phyloP scores from a whole-genome alignment of 352 stramenopile species.

The Phytophthora aleatoria region DNA sequence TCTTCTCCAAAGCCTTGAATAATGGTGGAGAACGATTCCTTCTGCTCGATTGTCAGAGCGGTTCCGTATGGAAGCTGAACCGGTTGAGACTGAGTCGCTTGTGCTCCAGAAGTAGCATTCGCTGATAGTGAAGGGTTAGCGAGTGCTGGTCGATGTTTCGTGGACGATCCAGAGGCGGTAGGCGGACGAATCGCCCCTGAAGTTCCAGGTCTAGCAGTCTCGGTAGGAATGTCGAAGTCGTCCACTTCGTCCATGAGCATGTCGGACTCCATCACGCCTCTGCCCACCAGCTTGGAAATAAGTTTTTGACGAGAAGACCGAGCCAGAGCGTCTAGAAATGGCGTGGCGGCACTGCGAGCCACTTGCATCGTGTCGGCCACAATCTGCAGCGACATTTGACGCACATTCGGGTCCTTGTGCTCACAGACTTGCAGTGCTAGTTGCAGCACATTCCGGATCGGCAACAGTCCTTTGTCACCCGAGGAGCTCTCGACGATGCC shows the following conservation, averaged over 20 bases:
- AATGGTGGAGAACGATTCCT: constrained; percentile 48
- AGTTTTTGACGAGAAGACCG: constrained; percentile 75
- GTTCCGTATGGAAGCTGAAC: constrained; percentile 72
- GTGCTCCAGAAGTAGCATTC: neutral
- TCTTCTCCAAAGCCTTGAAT: constrained; percentile 70
- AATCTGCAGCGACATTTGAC: constrained; percentile 68
- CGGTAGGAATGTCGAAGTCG: constrained; percentile 66
- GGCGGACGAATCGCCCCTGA: constrained; percentile 59
- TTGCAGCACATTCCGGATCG: constrained; percentile 75
- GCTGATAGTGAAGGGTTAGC: constrained; percentile 60
- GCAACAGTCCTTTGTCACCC: constrained; percentile 37
- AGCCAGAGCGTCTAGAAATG: constrained; percentile 70
- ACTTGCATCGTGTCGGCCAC: constrained; percentile 68
- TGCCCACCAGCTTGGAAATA: constrained; percentile 80
- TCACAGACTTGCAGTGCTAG: constrained; percentile 70
- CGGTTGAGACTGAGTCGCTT: constrained; percentile 32
- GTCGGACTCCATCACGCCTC: constrained; percentile 72
- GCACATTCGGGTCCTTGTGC: constrained; percentile 74
- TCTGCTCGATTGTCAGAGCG: constrained; percentile 66
- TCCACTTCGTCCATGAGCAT: constrained; percentile 87
- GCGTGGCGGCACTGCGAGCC: constrained; percentile 63
- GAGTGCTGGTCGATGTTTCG: constrained; percentile 74
- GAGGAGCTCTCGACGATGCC: constrained; percentile 60
- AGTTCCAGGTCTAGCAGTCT: constrained; percentile 52
- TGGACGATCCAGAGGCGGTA: constrained; percentile 76